Base-by-base conservation (phyloP, 2,329 filamentous ascomycete genomes). In the Ophiostoma ips region DNA sequence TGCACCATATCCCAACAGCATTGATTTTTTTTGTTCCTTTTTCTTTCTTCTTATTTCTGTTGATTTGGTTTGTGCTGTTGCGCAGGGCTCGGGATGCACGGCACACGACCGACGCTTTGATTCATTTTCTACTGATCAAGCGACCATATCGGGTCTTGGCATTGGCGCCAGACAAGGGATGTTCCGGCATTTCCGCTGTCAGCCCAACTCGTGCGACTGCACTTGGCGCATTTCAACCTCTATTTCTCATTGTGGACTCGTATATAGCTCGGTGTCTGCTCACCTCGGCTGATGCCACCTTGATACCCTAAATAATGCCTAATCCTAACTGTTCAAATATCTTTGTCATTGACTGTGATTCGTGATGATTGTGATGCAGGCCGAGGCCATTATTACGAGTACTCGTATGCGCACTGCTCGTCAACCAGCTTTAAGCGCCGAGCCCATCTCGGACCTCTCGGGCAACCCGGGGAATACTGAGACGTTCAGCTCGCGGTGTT, bases 131-230 rank as follows among this genome's bases (percentile, higher is more conserved):
- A 15, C 11, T 36, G 28, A 24, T 21, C n/a, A 21, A 8, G n/a
- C 44, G 13, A 44, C 28, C 31, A 21, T n/a, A n/a, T 5, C n/a
- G 31, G 33, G 19, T 34, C 28, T 50, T 41, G 38, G 38, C 38
- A 30, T 15, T 38, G 35, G 38, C 19, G 16, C 16, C 38, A 41
- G 38, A 41, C 38, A 28, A 38, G 15, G 40, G 24, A 28, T 8
- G 43, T 41, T 36, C 40, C 51, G 21, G 11, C 48, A 36, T 49
- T 47, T 43, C 40, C 40, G 40, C 15, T 43, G 24, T 43, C 40
- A 30, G 24, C 15, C 40, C 40, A 24, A 43, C 24, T 24, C 16
- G 21, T 24, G 38, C 38, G 28, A n/a, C 24, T 19, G 19, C 21
- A 41, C 12, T 28, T 40, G 37, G 21, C 37, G 36, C n/a, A n/a